These are phyloP conservation scores for Beauveria sp. DNA, from an alignment of 2,329 filamentous ascomycete species.

Conservation along the genomic window DNA sequence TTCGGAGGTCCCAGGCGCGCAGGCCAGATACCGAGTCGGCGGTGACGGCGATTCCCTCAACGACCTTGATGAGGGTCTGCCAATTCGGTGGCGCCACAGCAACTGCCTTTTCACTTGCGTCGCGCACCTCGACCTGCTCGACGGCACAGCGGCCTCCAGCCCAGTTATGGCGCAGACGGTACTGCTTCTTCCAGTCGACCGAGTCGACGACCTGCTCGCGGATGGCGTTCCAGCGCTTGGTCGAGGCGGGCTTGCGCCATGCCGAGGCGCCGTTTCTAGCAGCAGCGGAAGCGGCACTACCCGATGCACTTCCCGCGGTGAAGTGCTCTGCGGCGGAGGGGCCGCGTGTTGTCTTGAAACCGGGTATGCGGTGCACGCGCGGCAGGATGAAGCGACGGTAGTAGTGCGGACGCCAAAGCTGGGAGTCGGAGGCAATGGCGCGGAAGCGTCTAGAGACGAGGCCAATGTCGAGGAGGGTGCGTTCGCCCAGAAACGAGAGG, in stretches of 20 bases:
- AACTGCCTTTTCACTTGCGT: constrained; percentile 22
- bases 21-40: constrained; percentile 63
- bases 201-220: constrained; percentile 20
- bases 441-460: constrained; percentile 70
- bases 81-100: constrained; percentile 15
- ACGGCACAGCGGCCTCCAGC: constrained; percentile 72
- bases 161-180: constrained; percentile 89
- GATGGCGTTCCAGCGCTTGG: constrained; percentile 4
- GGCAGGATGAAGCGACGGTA: constrained; percentile 82
- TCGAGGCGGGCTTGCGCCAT: constrained; percentile 33
- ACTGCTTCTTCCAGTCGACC: constrained; percentile 81
- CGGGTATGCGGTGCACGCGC: constrained; percentile 67
- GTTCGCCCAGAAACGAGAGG: constrained; percentile 65
- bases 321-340: constrained; percentile 21
- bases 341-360: constrained; percentile 37
- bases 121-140: constrained; percentile 60
- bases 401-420: constrained; percentile 87
- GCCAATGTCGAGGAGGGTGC: constrained; percentile 54
- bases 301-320: constrained; percentile 22
- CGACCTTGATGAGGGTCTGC: constrained; percentile 69
- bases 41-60: constrained; percentile 70
- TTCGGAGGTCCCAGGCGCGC: constrained; percentile 69
- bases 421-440: constrained; percentile 67
- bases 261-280: constrained; percentile 21
- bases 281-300: too few species aligned